Conservation (phyloP, 257 asterid genomes). For the Linderniella brevidens region DNA sequence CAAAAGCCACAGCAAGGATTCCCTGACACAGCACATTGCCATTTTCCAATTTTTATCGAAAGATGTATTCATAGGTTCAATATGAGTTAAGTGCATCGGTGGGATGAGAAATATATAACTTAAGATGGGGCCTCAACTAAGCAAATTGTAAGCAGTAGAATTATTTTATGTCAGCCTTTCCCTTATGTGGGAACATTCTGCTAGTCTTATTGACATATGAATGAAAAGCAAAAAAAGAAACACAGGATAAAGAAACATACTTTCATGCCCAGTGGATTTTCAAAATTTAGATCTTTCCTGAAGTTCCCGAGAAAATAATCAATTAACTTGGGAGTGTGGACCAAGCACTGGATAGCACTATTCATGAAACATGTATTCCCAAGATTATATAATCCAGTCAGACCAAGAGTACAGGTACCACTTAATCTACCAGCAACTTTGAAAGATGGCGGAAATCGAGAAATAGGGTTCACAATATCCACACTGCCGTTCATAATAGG, state of each 20-base stretch:
- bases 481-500: slow-evolving; percentile 37
- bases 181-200: too few relatives aligned
- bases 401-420: slow-evolving; percentile 82
- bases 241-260: slow-evolving; percentile 26
- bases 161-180: too few relatives aligned
- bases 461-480: slow-evolving; percentile 13
- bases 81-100: too few relatives aligned
- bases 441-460: slow-evolving; percentile 19
- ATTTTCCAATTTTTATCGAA: too few relatives aligned
- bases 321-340: slow-evolving; percentile 87
- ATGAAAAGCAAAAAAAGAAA: neutral
- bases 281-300: slow-evolving; percentile 65
- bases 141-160: too few relatives aligned
- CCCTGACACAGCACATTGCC: slow-evolving; percentile 25
- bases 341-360: slow-evolving; percentile 89
- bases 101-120: too few relatives aligned
- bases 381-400: slow-evolving; percentile 83
- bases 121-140: too few relatives aligned
- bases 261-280: slow-evolving; percentile 91
- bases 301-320: slow-evolving; percentile 97
- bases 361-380: slow-evolving; percentile 99
- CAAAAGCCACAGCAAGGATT: slow-evolving; percentile 89
- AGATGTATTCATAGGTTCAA: too few relatives aligned
- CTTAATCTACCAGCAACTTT: slow-evolving; percentile 33
- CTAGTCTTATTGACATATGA: too few relatives aligned